Evolutionary conservation across 164 flowering plant genomes (phyloP).

Genomic region (Tinospora cordifolia): DNA sequence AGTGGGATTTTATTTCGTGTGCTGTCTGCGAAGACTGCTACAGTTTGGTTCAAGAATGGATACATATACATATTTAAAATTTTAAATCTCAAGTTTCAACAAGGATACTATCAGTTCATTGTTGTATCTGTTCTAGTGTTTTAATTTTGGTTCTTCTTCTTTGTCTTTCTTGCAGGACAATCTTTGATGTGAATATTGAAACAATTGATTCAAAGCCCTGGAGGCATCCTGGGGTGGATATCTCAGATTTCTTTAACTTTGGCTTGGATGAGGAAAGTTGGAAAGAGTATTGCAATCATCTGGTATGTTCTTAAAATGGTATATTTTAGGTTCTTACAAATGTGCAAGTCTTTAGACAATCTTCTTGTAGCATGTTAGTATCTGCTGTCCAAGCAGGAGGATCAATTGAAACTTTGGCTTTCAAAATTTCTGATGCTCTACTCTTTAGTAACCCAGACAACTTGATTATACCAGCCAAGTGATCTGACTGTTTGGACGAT

Average conservation of each 20-base stretch:
- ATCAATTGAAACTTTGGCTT: neutral
- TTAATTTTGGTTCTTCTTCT: neutral
- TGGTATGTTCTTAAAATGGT: constrained; percentile 32
- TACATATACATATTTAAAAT: too few relatives aligned
- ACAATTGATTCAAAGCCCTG: constrained; percentile 47
- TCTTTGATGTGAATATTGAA: constrained; percentile 42
- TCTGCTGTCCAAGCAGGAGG: neutral
- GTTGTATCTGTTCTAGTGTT: neutral
- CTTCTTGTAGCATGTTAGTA: neutral
- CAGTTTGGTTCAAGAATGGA: neutral
- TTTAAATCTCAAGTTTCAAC: neutral
- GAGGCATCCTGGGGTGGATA: constrained; percentile 51
- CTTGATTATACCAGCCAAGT: neutral
- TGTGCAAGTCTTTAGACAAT: neutral
- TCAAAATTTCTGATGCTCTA: neutral
- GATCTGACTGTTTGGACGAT: neutral
- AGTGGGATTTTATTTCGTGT: neutral
- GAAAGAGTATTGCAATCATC: constrained; percentile 43
- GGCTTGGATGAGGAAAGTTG: constrained; percentile 64
- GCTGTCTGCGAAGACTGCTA: neutral
- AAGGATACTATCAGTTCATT: neutral
- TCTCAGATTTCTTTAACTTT: constrained; percentile 56
- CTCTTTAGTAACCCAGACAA: neutral
- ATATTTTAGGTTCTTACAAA: neutral
- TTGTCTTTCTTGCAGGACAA: constrained; percentile 36